phyloP scores from a whole-genome alignment of 768 basidiomycete genomes.

The Exidia glandulosa region DNA sequence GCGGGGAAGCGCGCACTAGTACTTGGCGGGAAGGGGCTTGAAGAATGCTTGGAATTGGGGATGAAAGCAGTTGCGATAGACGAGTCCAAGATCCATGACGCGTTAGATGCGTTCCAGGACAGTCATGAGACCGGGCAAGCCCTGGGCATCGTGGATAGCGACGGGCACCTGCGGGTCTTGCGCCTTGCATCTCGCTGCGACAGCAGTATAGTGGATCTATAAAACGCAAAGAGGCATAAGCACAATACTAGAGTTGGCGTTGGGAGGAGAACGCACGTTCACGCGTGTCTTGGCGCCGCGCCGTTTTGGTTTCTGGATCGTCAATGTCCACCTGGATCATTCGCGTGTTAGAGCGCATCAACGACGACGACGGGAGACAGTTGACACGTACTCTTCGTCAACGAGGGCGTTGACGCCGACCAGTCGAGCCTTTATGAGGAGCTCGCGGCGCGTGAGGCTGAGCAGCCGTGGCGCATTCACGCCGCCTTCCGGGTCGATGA shows the following conservation, averaged over 20 bases:
- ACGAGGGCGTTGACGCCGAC: constrained; percentile 51
- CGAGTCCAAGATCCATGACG: constrained; percentile 22
- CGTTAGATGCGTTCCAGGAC: constrained; percentile 28
- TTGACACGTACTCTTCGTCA: constrained; percentile 51
- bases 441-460: constrained; percentile 37
- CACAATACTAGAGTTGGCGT: not conserved
- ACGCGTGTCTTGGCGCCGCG: constrained; percentile 37
- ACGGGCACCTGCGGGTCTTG: constrained; percentile 54
- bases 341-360: constrained; percentile 7
- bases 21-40: not conserved
- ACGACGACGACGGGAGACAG: not conserved
- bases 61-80: not conserved
- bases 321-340: constrained; percentile 9
- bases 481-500: constrained; percentile 14
- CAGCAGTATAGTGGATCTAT: constrained; percentile 55
- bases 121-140: constrained; percentile 69
- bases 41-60: not conserved
- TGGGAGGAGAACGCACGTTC: constrained; percentile 30
- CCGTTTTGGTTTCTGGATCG: constrained; percentile 42
- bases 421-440: constrained; percentile 38
- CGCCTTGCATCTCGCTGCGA: constrained; percentile 38
- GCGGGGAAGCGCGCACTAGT: too few relatives aligned
- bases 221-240: not conserved
- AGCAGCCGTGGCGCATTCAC: constrained; percentile 34
- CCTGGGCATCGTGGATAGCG: constrained; percentile 45